phyloP scores from a whole-genome alignment of 2,329 filamentous ascomycete species.

The Shiraia bambusicola region DNA sequence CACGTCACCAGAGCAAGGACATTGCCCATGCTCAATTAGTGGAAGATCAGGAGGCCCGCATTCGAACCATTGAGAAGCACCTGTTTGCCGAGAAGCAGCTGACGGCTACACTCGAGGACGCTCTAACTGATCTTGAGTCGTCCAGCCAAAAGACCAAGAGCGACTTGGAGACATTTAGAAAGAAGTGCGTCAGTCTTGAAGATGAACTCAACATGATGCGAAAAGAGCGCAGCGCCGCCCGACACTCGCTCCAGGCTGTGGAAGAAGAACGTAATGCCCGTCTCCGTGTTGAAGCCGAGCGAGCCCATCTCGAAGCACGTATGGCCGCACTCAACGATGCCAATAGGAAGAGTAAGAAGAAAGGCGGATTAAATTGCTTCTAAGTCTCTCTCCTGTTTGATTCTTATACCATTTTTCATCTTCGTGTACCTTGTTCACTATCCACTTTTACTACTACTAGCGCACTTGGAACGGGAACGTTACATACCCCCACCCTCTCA shows the following conservation, averaged over 20 bases:
- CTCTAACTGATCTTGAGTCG: slow-evolving; percentile 87
- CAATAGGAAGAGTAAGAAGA: slow-evolving; percentile 92
- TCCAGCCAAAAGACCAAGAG: slow-evolving; percentile 89
- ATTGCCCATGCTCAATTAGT: slow-evolving; percentile 75
- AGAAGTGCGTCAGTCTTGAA: slow-evolving; percentile 77
- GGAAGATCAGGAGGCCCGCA: slow-evolving; percentile 93
- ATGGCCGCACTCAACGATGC: slow-evolving; percentile 76
- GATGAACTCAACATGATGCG: slow-evolving; percentile 65
- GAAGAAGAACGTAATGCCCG: slow-evolving; percentile 96
- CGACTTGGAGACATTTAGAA: slow-evolving; percentile 88
- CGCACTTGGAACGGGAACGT: slow-evolving; percentile 25
- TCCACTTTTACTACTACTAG: slow-evolving; percentile 16
- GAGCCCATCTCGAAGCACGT: slow-evolving; percentile 86
- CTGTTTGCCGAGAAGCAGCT: slow-evolving; percentile 94
- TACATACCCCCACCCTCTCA: slow-evolving; percentile 27
- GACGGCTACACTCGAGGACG: slow-evolving; percentile 91
- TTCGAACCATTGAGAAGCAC: slow-evolving; percentile 95
- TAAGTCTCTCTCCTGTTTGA: slow-evolving; percentile 48
- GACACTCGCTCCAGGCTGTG: slow-evolving; percentile 77
- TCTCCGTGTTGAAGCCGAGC: slow-evolving; percentile 83
- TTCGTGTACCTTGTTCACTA: slow-evolving; percentile 24
- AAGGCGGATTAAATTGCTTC: slow-evolving; percentile 95
- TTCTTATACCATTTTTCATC: slow-evolving; percentile 11
- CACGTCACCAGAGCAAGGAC: slow-evolving; percentile 80
- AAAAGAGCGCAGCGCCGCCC: slow-evolving; percentile 60